Evolutionary conservation across 495 filamentous ascomycete species (phyloP).

Genomic region (Diplogelasinospora grovesii): DNA sequence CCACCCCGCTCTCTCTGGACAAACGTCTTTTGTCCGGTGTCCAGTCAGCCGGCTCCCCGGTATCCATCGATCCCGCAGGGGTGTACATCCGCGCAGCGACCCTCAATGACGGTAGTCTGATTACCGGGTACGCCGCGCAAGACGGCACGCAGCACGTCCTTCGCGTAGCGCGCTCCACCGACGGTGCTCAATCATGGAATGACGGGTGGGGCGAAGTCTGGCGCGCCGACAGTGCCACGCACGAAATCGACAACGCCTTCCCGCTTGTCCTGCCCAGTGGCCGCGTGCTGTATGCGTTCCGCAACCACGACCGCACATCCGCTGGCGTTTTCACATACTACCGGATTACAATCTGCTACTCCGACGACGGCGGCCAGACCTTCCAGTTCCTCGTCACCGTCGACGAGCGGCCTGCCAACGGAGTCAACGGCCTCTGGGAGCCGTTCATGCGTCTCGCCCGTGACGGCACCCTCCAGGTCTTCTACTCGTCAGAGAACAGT

Average conservation of each 20-base stretch:
- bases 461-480: slow-evolving; percentile 8
- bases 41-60: slow-evolving; percentile 7
- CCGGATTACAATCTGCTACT: slow-evolving; percentile 11
- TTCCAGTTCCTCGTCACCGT: slow-evolving; percentile 9
- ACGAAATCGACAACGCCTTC: slow-evolving; percentile 56
- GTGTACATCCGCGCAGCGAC: slow-evolving; percentile 41
- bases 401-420: slow-evolving; percentile 1
- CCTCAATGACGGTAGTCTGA: slow-evolving; percentile 34
- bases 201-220: slow-evolving; percentile 27
- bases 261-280: slow-evolving; percentile 45
- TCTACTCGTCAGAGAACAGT: slow-evolving; percentile 6
- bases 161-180: slow-evolving; percentile 28
- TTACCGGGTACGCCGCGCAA: slow-evolving; percentile 37
- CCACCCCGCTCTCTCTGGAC: background rate
- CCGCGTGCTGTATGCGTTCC: slow-evolving; percentile 49
- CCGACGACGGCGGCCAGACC: slow-evolving; percentile 1
- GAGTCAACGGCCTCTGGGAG: slow-evolving; percentile 14
- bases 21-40: background rate
- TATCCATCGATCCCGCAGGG: slow-evolving; percentile 28
- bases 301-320: slow-evolving; percentile 48
- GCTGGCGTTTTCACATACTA: slow-evolving; percentile 33
- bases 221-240: slow-evolving; percentile 22
- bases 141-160: slow-evolving; percentile 21
- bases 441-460: slow-evolving; percentile 9
- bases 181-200: slow-evolving; percentile 37